Base-by-base conservation (phyloP, 768 basidiomycete species). In the Suillus occidentalis region DNA sequence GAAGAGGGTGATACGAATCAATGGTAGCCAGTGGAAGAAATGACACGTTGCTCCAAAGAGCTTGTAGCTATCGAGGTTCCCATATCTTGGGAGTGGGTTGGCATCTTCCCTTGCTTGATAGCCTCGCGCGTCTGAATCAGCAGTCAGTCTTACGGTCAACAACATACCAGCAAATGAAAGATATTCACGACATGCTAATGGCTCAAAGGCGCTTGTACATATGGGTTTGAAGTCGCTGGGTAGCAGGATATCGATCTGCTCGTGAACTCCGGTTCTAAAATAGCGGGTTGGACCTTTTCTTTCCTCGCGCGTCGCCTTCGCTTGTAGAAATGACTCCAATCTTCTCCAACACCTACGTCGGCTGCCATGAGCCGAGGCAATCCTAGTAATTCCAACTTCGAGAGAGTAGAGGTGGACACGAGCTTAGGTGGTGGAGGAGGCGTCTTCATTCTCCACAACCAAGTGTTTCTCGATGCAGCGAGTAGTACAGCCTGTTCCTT, bases 391-490 rank as follows among this genome's bases (percentile, higher is more conserved):
- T 53, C 52, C 14, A 31, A 53, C 31, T 53, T 60, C 62, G 12
- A 81, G 81, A 53, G 79, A 73, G n/a, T 63, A 40, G 57, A 50
- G 43, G 52, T 16, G 0, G 63, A 61, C 36, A 55, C 47, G 34
- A 62, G 45, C 28, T 62, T 65, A 40, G 31, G 65, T 16, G 50
- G 37, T 1, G 22, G 62, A 20, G 47, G 40, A 7, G 31, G 22
- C 34, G 65, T 42, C 39, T 63, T 72, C 61, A 34, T 34, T 34
- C 34, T 34, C 34, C 34, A 34, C 34, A 34, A 34, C 34, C 34
- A 34, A 34, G 34, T 34, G 34, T 34, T 34, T 34, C 34, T 34
- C 34, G 34, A 4, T 34, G 34, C 34, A 34, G 34, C 34, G 18
- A 53, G 20, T 70, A 60, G n/a, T 1, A 60, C 55, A 12, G 68